Conservation (phyloP, 2,329 filamentous ascomycete species). For the Aspergillus sp. region DNA sequence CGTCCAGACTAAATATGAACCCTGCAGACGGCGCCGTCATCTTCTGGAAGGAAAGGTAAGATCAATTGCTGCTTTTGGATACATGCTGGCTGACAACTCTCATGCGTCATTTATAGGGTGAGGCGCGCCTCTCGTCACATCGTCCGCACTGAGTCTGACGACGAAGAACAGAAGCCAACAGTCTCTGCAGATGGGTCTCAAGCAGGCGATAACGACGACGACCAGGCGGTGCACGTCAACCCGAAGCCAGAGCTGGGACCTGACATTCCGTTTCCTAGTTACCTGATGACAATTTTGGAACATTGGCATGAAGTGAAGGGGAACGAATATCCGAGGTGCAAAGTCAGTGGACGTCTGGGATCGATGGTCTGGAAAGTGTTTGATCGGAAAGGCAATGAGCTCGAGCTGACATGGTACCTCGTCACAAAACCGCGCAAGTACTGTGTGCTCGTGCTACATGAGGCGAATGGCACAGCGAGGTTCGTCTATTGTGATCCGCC, state of each 20-base stretch:
- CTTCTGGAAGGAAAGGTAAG: neutral
- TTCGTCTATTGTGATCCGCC: slow-evolving; percentile 9
- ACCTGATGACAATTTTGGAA: slow-evolving; percentile 12
- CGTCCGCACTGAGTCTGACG: neutral
- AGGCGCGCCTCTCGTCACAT: neutral
- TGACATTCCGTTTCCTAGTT: slow-evolving; percentile 6
- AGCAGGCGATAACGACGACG: neutral
- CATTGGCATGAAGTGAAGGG: slow-evolving; percentile 16
- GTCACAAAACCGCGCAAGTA: slow-evolving; percentile 7
- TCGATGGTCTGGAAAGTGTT: slow-evolving; percentile 15
- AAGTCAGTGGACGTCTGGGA: neutral
- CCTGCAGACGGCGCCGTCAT: neutral
- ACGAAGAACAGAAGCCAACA: neutral
- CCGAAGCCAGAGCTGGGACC: neutral
- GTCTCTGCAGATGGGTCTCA: neutral
- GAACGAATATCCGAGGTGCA: slow-evolving; percentile 3
- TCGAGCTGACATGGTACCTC: slow-evolving; percentile 14
- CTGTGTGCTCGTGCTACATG: slow-evolving; percentile 13
- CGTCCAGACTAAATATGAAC: neutral
- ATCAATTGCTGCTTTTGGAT: neutral
- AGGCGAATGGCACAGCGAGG: neutral
- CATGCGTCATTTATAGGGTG: neutral
- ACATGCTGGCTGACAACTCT: neutral
- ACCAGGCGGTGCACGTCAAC: neutral
- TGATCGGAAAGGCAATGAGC: slow-evolving; percentile 14